These are phyloP conservation scores for Mycosphaerelloides madeirae DNA, from an alignment of 2,329 filamentous ascomycete genomes.

Conservation along the genomic window DNA sequence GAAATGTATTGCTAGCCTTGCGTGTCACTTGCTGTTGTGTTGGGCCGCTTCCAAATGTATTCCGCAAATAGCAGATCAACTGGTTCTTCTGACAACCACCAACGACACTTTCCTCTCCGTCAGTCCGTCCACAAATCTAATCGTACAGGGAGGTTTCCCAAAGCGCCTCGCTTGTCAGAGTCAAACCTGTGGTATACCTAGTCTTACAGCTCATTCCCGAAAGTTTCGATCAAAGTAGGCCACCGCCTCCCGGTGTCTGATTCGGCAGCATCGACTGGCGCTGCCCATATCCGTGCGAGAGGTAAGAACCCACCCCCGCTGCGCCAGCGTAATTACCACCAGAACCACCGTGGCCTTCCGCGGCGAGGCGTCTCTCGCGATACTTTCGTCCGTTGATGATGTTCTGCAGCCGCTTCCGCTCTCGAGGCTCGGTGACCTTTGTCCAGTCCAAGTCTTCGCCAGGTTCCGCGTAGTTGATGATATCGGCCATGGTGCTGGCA, in stretches of 20 bases:
- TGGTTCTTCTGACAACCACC: too few relatives aligned
- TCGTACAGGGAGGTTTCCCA: too few relatives aligned
- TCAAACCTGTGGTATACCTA: too few relatives aligned
- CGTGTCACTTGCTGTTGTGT: too few relatives aligned
- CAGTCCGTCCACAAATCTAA: too few relatives aligned
- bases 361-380: conserved; percentile 33
- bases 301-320: conserved; percentile 26
- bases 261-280: conserved; percentile 8
- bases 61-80: too few relatives aligned
- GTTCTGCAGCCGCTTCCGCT: conserved; percentile 36
- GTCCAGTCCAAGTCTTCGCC: conserved; percentile 38
- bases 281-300: conserved; percentile 25
- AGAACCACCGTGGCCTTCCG: conserved; percentile 32
- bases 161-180: too few relatives aligned
- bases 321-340: conserved; percentile 34
- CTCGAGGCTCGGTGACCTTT: conserved; percentile 34
- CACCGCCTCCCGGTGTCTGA: not conserved
- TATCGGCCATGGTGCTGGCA: conserved; percentile 32
- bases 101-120: too few relatives aligned
- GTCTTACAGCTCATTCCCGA: too few relatives aligned
- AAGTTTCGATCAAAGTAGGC: too few relatives aligned
- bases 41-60: too few relatives aligned
- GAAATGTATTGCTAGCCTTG: not conserved
- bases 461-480: conserved; percentile 36
- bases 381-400: conserved; percentile 40